Percentiles rank a stretch among this genome's conserved stretches.
phyloP scores from a whole-genome alignment of 1,284 basidiomycete genomes.

The Rhodotorula sp. region DNA sequence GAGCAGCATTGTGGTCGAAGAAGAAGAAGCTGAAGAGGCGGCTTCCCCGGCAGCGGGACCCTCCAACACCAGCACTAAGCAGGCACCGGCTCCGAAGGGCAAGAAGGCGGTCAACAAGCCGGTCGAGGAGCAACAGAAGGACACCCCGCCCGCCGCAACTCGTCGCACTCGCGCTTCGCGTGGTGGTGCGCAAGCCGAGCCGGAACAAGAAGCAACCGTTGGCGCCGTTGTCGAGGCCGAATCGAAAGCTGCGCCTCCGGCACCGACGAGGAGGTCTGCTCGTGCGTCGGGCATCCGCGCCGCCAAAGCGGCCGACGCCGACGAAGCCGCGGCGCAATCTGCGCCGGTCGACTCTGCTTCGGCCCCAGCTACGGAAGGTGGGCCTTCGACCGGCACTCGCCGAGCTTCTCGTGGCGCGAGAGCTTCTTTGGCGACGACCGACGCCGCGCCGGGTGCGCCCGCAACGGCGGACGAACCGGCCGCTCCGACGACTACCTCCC shows the following conservation, averaged over 20 bases:
- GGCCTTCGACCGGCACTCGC: neutral
- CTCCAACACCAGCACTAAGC: no score
- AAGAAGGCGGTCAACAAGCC: no score
- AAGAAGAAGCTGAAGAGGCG: no score
- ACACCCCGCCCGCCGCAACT: no score
- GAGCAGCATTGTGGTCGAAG: no score
- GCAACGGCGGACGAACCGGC: no score
- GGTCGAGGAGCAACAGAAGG: no score
- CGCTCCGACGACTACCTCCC: no score
- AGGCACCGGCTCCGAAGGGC: no score
- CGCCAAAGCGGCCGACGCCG: no score
- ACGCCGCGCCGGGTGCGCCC: neutral
- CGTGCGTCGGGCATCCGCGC: neutral
- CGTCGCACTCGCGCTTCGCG: no score
- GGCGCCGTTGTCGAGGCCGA: neutral
- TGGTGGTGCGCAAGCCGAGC: neutral
- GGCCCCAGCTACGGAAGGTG: neutral
- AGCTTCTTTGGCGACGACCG: neutral
- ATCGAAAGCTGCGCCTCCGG: neutral
- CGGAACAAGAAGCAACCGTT: neutral
- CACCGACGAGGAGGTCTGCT: conserved; percentile 1
- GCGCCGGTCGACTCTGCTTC: neutral
- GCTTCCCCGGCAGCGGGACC: no score
- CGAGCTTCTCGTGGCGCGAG: neutral
- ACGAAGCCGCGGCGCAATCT: neutral